A percentile compares a stretch with the other conserved stretches of the same genome.
Evolutionary conservation across 306 rosid species (phyloP).

Genomic region (Rubus parviflorus): DNA sequence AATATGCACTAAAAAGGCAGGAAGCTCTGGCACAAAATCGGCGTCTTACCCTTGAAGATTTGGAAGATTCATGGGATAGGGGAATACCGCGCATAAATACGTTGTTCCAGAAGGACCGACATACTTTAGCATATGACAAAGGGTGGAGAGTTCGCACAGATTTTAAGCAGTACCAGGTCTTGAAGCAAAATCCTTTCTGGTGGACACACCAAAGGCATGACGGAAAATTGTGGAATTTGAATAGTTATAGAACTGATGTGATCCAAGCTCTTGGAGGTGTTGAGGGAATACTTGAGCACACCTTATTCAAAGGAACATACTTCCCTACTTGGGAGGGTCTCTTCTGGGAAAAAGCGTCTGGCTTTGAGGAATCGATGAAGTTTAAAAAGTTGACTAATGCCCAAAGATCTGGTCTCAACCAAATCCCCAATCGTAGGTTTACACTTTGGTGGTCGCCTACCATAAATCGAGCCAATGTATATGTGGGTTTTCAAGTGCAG

Average conservation of each 20-base stretch:
- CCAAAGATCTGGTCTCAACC: conserved; percentile 98
- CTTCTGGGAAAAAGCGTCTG: conserved; percentile 98
- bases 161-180: conserved; percentile 91
- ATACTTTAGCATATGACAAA: conserved; percentile 96
- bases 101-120: conserved; percentile 91
- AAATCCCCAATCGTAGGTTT: conserved; percentile 95
- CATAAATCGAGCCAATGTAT: conserved; percentile 93
- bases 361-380: conserved; percentile 98
- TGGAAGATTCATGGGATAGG: conserved; percentile 98
- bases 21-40: conserved; percentile 97
- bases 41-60: conserved; percentile 94
- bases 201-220: conserved; percentile 99
- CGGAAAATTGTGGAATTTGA: conserved; percentile 95
- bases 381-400: conserved; percentile 97
- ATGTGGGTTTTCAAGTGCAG: conserved; percentile 98
- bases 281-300: conserved; percentile 97
- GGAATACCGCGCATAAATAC: conserved; percentile 98
- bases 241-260: conserved; percentile 95
- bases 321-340: conserved; percentile 98
- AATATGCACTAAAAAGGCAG: conserved; percentile 94
- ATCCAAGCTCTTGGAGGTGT: conserved; percentile 99
- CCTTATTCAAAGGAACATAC: conserved; percentile 96
- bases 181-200: conserved; percentile 98
- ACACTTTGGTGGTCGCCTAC: conserved; percentile 99
- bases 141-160: conserved; percentile 99